Evolutionary conservation across 257 asterid genomes (phyloP), one percentile per base, ranked within the genome.

Genomic region (Lycium barbarum): DNA sequence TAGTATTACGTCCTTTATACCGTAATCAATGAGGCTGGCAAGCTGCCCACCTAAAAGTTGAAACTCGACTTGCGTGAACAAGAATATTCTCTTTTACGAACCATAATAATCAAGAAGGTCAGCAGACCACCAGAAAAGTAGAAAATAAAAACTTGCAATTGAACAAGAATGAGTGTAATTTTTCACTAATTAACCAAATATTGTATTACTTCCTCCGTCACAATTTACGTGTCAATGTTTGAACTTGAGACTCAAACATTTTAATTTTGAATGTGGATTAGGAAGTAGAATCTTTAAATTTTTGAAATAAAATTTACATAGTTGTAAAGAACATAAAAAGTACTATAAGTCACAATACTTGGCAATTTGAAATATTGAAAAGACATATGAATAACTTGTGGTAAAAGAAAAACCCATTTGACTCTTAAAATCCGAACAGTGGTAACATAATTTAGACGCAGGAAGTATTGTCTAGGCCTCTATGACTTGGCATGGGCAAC

Each of bases 401-500:
- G 6, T 40, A 5, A 40, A 40, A 40, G 45, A 35, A 5, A 12
- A 36, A 36, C 11, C 3, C 7, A 3, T 36, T 0, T 36, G 7
- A 68, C 45, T 14, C 3, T 68, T 1, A 47, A 36, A 73, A 73
- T 73, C 0, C 7, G 20, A 11, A n/a, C 7, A 68, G 12, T 66
- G 20, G 5, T 1, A 71, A 26, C 11, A 73, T 11, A 6, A n/a
- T 20, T 47, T 1, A 9, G 2, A n/a, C 4, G 0, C 0, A 0
- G 67, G 3, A 9, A 3, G 17, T 3, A 2, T 73, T 4, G 1
- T 7, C 0, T 22, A 76, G 2, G 43, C 43, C 61, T 14, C 82
- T 76, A 76, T 51, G 43, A 6, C 45, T 53, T 76, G 65, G 26
- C 78, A 59, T 76, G 54, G 54, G 88, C 14, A 68, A 86, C 71